Evolutionary conservation across 2,329 filamentous ascomycete species (phyloP), one percentile per base, ranked within the genome.

Genomic region (Phymatotrichopsis omnivora): DNA sequence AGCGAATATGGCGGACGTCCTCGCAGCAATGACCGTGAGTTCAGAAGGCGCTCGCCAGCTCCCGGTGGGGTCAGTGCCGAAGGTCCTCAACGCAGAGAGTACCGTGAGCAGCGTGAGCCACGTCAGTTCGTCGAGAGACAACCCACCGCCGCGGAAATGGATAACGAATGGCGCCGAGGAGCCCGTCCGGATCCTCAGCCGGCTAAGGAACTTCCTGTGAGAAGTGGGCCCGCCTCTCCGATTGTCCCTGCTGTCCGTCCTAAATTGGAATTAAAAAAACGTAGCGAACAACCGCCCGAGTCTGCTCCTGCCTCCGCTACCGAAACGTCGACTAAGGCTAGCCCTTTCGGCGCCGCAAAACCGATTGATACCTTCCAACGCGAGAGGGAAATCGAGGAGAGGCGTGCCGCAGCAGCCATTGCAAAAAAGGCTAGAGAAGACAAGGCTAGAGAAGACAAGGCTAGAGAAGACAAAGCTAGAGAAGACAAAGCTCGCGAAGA

Each of bases 331-430:
- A 82, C 91, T 59, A 96, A 95, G 70, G 75, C 86, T 20, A 96
- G 82, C 64, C 86, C 86, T 30, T 98, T 98, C 62, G 91, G 91
- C 59, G 87, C 83, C 51, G 91, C 91, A 45, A 80, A 82, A 52
- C 91, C 91, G 44, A 94, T 96, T 58, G 87, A 98, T 66, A 96
- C 89, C 35, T 83, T 85, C 34, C 75, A 86, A 11, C 80, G 84
- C 56, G 89, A 96, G 68, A 81, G 80, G 58, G 80, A 93, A 64
- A 78, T 98, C 47, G 89, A 93, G 60, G 85, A 94, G 68, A 93
- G 85, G 73, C 75, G 82, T 55, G 71, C 82, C 59, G 71, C 83
- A 47, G 77, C 80, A 1, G 85, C 91, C 1, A 85, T 91, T 53
- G 91, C 87, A 69, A 80, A 76, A 33, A 86, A 85, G 65, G 85